Evolutionary conservation across 805 yeast genomes (phyloP), one percentile per base, ranked within the genome.

Genomic region (Candida insectorum): DNA sequence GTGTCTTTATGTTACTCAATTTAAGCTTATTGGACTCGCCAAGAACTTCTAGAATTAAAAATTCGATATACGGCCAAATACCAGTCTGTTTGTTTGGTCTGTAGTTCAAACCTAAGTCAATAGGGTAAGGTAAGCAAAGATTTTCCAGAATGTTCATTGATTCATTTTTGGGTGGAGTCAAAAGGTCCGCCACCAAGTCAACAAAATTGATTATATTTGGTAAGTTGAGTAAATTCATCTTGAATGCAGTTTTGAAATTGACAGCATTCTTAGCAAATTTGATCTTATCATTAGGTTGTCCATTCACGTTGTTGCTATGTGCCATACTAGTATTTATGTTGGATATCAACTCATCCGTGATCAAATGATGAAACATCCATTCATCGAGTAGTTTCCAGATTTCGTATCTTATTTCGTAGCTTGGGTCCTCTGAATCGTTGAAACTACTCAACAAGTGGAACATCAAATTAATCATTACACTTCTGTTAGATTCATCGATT

Each of bases 51-150:
- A 71, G 60, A n/a, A 84, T 49, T 10, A 88, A 52, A 46, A 76
- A 87, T 33, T 86, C 91, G 34, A 85, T 54, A 47, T 89, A 91
- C 3, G 93, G 87, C 76, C 88, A 77, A 5, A 87, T 57, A 2
- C 96, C 95, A 12, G 67, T 54, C 20, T 63, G 52, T 28, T 53
- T 73, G 32, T 56, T 52, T 22, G 40, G 30, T 46, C 95, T 70
- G 42, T 78, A 73, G 0, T 66, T 63, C 2, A 53, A 52, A 0
- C 96, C 96, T 17, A 87, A 53, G 33, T 71, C 75, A 5, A 62
- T 46, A 1, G 95, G 95, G 47, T 69, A 83, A 9, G 77, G 66
- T 10, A 79, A 49, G 4, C 48, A 35, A 24, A 21, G 69, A 63
- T 3, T 55, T n/a, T n/a, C n/a, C n/a, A n/a, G n/a, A 8, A 20